Evolutionary conservation across 1,284 basidiomycete species (phyloP), one percentile per base, ranked within the genome.

Genomic region (Papiliotrema fonsecae): DNA sequence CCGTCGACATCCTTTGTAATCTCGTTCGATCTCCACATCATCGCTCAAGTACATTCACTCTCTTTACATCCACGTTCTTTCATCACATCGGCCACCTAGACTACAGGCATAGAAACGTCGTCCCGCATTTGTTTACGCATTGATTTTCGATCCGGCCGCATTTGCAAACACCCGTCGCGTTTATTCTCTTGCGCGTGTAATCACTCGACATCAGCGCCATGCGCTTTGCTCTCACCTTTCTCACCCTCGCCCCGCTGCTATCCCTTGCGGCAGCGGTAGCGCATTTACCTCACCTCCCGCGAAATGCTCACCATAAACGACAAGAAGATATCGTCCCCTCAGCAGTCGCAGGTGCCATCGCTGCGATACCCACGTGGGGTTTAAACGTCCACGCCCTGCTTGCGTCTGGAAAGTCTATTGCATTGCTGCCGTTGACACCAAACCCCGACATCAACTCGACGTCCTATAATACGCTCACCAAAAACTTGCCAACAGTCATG

Each of bases 401-500:
- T 18, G 37, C 19, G 11, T 21, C 45, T 13, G 45, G 48, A 6
- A 6, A 49, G n/a, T 26, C 34, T 13, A 42, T 57, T 22, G 18
- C 43, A 19, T 39, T 61, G 22, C 18, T 47, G 18, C n/a, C 48
- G 2, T 34, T 61, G 22, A 27, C n/a, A 3, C 36, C 41, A 30
- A 39, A 50, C 38, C 26, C 42, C 10, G 19, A 26, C 11, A 56
- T 63, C 51, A 42, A 38, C 19, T 46, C 48, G 18, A 26, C 42
- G 13, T 22, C 49, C 6, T 62, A 60, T 37, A 31, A 35, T 39
- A 30, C 21, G 9, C 50, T 60, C 24, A 56, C 56, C 14, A 13
- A 30, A 18, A 47, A 60, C 24, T 45, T 65, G 21, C 42, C 44
- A 6, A 59, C 57, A 13, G 59, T 54, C n/a, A 52, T 58, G 24